phyloP scores from a whole-genome alignment of 192 early-diverging fungal genomes.

The Backusella psychrophila region DNA sequence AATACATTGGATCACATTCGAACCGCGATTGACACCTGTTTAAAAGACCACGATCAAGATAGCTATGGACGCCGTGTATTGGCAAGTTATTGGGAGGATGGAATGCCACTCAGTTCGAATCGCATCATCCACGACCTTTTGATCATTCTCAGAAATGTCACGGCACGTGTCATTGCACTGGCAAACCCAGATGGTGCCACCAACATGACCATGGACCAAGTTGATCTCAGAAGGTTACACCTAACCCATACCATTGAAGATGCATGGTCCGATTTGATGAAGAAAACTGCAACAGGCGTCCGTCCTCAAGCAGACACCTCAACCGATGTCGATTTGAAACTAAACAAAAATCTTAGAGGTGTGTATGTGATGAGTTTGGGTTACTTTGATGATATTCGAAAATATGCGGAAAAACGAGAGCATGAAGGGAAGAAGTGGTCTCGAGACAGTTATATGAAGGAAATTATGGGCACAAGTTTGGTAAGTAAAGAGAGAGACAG shows the following conservation, averaged over 20 bases:
- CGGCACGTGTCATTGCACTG: slow-evolving; percentile 36
- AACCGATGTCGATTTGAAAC: slow-evolving; percentile 17
- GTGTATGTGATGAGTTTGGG: slow-evolving; percentile 53
- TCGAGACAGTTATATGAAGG: slow-evolving; percentile 42
- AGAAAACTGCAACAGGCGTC: neutral
- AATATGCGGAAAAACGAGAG: slow-evolving; percentile 37
- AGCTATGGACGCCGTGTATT: slow-evolving; percentile 47
- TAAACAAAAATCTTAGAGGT: slow-evolving; percentile 40
- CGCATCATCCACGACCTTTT: slow-evolving; percentile 47
- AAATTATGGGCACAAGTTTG: slow-evolving; percentile 56
- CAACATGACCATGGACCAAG: neutral
- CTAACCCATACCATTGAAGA: neutral
- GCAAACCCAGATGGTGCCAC: neutral
- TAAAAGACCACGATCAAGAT: slow-evolving; percentile 24
- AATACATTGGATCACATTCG: slow-evolving; percentile 42
- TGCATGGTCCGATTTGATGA: slow-evolving; percentile 4
- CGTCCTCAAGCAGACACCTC: neutral
- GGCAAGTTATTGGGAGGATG: slow-evolving; percentile 42
- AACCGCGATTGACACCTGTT: slow-evolving; percentile 28
- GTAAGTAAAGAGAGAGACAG: slow-evolving; percentile 23
- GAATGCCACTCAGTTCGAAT: slow-evolving; percentile 50
- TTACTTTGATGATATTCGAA: slow-evolving; percentile 51
- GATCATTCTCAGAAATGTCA: slow-evolving; percentile 50
- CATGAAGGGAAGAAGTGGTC: slow-evolving; percentile 41
- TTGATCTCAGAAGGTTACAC: neutral